phyloP scores from a whole-genome alignment of 2,329 filamentous ascomycete genomes.

The Talaromyces albobiverticillius region DNA sequence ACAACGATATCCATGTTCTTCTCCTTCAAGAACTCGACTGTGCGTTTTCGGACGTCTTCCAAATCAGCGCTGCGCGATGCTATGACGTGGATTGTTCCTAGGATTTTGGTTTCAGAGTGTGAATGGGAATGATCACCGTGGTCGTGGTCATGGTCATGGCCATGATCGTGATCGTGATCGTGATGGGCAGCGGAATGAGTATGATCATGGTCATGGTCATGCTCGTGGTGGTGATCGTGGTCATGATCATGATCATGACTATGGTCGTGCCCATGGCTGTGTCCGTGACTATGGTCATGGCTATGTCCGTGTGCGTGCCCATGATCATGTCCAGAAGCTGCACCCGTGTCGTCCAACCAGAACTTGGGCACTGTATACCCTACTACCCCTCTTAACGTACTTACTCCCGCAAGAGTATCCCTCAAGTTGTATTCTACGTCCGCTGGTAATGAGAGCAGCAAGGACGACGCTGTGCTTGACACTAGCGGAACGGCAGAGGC shows the following conservation, averaged over 20 bases:
- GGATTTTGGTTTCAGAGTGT: constrained; percentile 45
- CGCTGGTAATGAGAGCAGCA: constrained; percentile 81
- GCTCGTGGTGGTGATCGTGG: constrained; percentile 28
- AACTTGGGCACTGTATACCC: constrained; percentile 86
- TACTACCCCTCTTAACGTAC: constrained; percentile 76
- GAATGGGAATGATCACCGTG: constrained; percentile 20
- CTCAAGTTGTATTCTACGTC: constrained; percentile 84
- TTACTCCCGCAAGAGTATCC: constrained; percentile 79
- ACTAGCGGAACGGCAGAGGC: constrained; percentile 88
- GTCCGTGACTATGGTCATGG: constrained; percentile 30
- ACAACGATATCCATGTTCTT: constrained; percentile 78
- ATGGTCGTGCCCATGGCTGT: constrained; percentile 25
- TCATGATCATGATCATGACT: constrained; percentile 18
- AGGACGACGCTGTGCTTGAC: constrained; percentile 73
- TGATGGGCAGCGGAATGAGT: constrained; percentile 23
- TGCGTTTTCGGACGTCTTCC: constrained; percentile 80
- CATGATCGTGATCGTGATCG: constrained; percentile 26
- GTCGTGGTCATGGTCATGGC: constrained; percentile 20
- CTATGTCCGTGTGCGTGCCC: constrained; percentile 22
- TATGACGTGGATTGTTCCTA: constrained; percentile 61
- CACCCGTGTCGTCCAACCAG: constrained; percentile 73
- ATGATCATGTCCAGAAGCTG: constrained; percentile 26
- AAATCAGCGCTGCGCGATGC: constrained; percentile 63
- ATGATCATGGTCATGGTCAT: constrained; percentile 30
- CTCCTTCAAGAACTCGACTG: constrained; percentile 65